Evolutionary conservation across 1,284 basidiomycete genomes (phyloP).

Genomic region (Ustanciosporium gigantosporum): DNA sequence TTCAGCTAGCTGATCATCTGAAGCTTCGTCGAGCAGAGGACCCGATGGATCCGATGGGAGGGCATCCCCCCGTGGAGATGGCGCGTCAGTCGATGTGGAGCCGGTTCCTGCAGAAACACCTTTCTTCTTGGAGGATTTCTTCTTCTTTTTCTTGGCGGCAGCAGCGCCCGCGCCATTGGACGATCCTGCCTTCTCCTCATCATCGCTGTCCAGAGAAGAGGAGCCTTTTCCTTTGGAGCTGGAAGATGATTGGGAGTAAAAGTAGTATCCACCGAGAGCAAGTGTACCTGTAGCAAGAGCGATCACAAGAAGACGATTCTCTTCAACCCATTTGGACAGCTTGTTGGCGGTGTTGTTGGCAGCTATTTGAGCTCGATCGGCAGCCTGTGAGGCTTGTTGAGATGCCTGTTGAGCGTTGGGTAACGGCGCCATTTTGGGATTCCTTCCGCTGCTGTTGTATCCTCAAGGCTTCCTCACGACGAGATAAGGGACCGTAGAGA

Average conservation of each 20-base stretch:
- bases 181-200: constrained; percentile 35
- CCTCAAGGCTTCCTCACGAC: no score
- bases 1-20: constrained; percentile 48
- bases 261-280: constrained; percentile 53
- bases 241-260: constrained; percentile 35
- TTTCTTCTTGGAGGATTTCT: constrained; percentile 54
- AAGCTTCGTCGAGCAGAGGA: constrained; percentile 56
- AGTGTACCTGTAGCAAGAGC: constrained; percentile 50
- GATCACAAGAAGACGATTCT: constrained; percentile 53
- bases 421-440: constrained; percentile 33
- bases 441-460: no score
- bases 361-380: constrained; percentile 33
- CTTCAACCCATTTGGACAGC: constrained; percentile 52
- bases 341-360: constrained; percentile 49
- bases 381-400: constrained; percentile 36
- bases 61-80: constrained; percentile 25
- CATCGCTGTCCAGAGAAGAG: constrained; percentile 23
- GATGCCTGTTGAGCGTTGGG: constrained; percentile 40
- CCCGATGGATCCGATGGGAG: constrained; percentile 33
- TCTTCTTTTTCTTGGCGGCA: constrained; percentile 43
- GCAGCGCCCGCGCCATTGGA: constrained; percentile 14
- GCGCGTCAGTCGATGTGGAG: constrained; percentile 9
- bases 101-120: constrained; percentile 2
- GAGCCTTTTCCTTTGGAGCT: constrained; percentile 24
- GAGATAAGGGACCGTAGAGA: neutral